Evolutionary conservation across 306 rosid species (phyloP), one percentile per base, ranked within the genome.

Genomic region (Vigna mungo): DNA sequence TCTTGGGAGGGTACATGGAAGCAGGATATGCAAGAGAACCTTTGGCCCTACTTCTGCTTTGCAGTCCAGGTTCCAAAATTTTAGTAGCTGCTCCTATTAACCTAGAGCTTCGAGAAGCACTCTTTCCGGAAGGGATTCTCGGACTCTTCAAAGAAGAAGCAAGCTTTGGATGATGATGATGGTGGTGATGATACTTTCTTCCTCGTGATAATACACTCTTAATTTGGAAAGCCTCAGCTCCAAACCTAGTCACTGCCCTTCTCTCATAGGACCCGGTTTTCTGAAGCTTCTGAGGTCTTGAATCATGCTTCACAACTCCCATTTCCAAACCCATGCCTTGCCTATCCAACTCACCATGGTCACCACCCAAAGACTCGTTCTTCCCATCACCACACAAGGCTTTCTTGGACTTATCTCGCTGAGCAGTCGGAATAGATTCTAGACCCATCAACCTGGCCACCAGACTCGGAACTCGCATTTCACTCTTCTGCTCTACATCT

Each of bases 391-490:
- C 72, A 75, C 71, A 75, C 41, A 85, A 77, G 72, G 77, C 79
- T 81, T 90, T 88, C 83, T 86, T 90, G 18, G 82, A 56, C 77
- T 87, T 90, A 39, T 80, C 96, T 60, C 87, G 86, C 76, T 59
- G 85, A 5, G 82, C 36, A 6, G 86, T 61, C 10, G 98, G 98
- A 86, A 92, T 85, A 39, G 89, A 81, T 69, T 94, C 98, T 53
- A 94, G 89, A 32, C 98, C 98, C 98, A 94, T 94, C 84, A 85
- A 77, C 88, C 96, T 83, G 58, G 97, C 98, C 58, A 94, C 92
- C 73, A 94, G 79, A 85, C 96, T 70, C 0, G 98, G 98, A 41
- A 83, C 86, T 73, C 88, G 80, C 90, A 86, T 86, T 68, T 90
- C 98, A 17, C 74, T 79, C 84, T 78, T 89, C 16, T 71, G 85